Evolutionary conservation across 345 rosid species (phyloP).

Genomic region (Aquilaria sinensis): DNA sequence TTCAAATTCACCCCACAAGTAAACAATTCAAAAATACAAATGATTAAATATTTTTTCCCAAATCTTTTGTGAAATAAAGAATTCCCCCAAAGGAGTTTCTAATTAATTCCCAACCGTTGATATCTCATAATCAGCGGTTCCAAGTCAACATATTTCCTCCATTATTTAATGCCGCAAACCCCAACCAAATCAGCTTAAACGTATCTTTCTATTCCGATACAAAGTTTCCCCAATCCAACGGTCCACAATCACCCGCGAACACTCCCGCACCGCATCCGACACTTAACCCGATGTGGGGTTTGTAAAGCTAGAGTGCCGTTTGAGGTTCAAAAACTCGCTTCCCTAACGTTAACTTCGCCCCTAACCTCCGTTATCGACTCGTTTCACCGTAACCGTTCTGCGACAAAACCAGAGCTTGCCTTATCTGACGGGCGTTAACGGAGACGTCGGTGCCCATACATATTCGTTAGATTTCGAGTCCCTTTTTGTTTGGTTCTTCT

Average conservation of each 20-base stretch:
- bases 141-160: conserved; percentile 1
- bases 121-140: background rate
- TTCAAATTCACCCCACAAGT: background rate
- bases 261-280: conserved; percentile 11
- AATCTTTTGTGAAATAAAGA: too few species aligned
- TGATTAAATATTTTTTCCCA: too few species aligned
- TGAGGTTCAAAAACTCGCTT: conserved; percentile 47
- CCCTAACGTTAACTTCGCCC: conserved; percentile 23
- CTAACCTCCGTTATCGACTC: conserved; percentile 26
- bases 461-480: conserved; percentile 46
- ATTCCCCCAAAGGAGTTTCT: background rate
- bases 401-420: background rate
- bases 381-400: too few species aligned
- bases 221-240: conserved; percentile 25
- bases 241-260: conserved; percentile 24
- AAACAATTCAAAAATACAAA: conserved; percentile 1
- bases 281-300: conserved; percentile 8
- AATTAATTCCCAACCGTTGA: conserved; percentile 5
- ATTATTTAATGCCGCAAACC: conserved; percentile 2
- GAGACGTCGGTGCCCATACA: conserved; percentile 49
- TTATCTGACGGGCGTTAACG: conserved; percentile 44
- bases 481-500: conserved; percentile 13
- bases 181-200: conserved; percentile 10
- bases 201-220: conserved; percentile 8
- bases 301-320: conserved; percentile 50